Evolutionary conservation across 495 filamentous ascomycete genomes (phyloP), one percentile per base, ranked within the genome.

Genomic region (Neurospora sp.): DNA sequence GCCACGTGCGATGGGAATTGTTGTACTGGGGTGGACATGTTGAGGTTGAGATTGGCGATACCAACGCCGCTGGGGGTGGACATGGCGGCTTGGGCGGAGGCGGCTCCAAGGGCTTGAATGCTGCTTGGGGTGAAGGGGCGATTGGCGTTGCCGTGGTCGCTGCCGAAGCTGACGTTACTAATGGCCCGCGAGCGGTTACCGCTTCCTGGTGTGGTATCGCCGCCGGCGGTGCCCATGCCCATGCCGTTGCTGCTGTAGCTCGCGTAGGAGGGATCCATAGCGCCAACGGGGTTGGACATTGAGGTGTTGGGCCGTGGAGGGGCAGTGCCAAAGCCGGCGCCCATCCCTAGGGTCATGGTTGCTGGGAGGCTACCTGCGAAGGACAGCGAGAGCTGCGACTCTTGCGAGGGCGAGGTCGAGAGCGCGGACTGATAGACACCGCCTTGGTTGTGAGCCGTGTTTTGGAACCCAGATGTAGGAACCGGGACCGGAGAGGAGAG

Each of bases 221-320:
- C 90, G 71, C 94, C 86, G 3, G 92, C 83, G 0, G 90, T 92
- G 35, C 86, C 87, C 73, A 91, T 92, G 8, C 90, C 92, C 73
- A 92, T 93, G 6, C 90, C 92, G 74, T 92, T 92, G 7, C 90
- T 93, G 76, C 92, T 93, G 82, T 89, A 95, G 77, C 88, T 90
- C 37, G 88, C 87, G 39, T 89, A 82, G 8, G 87, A 88, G 1
- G 91, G 91, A 71, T 94, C 92, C 0, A 94, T 84, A 65, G 27
- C 27, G 27, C 12, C 14, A 18, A 65, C 7, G 22, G 53, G 53
- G 53, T 65, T 65, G 2, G 88, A 90, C 74, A 89, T 88, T 9
- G 92, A 90, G 0, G 92, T 94, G 8, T 87, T 86, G 0, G 93
- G 91, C 3, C 92, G 82, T 31, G 80, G 76, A 8, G 85, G 59